Evolutionary conservation across 345 rosid species (phyloP).

Genomic region (Abelmoschus esculentus): DNA sequence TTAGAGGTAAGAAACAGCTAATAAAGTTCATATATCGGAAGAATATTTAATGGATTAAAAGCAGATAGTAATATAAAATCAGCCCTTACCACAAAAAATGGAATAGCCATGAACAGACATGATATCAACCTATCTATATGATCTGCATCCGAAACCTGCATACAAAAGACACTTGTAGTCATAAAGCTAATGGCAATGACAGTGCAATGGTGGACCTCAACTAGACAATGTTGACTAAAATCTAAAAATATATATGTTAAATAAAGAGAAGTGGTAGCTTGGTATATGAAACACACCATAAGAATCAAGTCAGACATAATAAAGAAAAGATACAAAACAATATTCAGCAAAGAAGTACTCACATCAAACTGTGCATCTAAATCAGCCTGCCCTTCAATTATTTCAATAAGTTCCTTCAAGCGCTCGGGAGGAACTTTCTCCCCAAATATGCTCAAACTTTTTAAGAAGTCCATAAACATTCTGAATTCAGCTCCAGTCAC

Average conservation of each 20-base stretch:
- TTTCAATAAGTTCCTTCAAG: slow-evolving; percentile 79
- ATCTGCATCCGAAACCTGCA: slow-evolving; percentile 85
- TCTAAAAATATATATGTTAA: neutral
- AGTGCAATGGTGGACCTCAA: neutral
- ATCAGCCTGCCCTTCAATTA: slow-evolving; percentile 95
- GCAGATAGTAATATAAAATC: neutral
- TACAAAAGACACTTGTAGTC: slow-evolving; percentile 1
- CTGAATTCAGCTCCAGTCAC: slow-evolving; percentile 96
- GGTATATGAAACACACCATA: neutral
- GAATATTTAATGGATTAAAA: slow-evolving; percentile 2
- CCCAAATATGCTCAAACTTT: slow-evolving; percentile 83
- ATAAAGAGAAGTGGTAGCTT: neutral
- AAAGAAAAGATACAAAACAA: neutral
- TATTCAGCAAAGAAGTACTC: slow-evolving; percentile 21
- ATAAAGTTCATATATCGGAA: slow-evolving; percentile 10
- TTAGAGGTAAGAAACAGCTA: slow-evolving; percentile 1
- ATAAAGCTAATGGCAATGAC: neutral
- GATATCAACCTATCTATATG: slow-evolving; percentile 94
- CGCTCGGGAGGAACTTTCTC: slow-evolving; percentile 86
- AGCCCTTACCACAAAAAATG: slow-evolving; percentile 74
- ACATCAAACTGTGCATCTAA: slow-evolving; percentile 84
- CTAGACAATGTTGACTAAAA: neutral
- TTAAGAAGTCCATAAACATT: slow-evolving; percentile 97
- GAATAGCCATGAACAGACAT: slow-evolving; percentile 85
- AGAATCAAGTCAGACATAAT: neutral